Conservation (phyloP, 2,329 filamentous ascomycete genomes). For the Cytospora piceae region DNA sequence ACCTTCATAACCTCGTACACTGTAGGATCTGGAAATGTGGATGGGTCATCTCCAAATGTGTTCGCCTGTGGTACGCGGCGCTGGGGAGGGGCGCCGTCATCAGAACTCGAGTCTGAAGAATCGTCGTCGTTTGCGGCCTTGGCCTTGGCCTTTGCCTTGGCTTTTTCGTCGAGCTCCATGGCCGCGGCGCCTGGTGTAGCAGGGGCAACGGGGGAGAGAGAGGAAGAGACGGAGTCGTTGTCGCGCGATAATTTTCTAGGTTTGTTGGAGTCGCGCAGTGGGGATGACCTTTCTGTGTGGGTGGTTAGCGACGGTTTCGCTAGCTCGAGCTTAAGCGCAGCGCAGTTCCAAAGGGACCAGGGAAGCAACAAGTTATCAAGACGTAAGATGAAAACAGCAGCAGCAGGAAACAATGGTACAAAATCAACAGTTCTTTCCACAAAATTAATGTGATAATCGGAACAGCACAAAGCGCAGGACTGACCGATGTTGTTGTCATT, state of each 20-base stretch:
- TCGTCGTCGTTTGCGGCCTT: constrained; percentile 45
- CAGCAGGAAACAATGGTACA: neutral
- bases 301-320: constrained; percentile 30
- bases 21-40: constrained; percentile 88
- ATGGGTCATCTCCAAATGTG: constrained; percentile 90
- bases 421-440: neutral
- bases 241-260: constrained; percentile 55
- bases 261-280: constrained; percentile 54
- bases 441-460: neutral
- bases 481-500: constrained; percentile 52
- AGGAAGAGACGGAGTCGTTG: constrained; percentile 61
- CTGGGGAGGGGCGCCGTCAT: constrained; percentile 63
- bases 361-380: neutral
- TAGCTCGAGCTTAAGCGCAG: neutral
- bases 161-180: constrained; percentile 60
- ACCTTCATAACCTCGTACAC: constrained; percentile 88
- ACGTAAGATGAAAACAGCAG: neutral
- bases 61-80: constrained; percentile 75
- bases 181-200: constrained; percentile 59
- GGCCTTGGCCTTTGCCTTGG: constrained; percentile 43
- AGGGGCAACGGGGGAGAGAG: constrained; percentile 59
- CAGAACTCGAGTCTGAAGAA: constrained; percentile 52
- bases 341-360: neutral
- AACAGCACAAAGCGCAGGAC: constrained; percentile 27
- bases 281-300: constrained; percentile 56